phyloP scores from a whole-genome alignment of 2,329 filamentous ascomycete species.

The Colletotrichum gigasporum region DNA sequence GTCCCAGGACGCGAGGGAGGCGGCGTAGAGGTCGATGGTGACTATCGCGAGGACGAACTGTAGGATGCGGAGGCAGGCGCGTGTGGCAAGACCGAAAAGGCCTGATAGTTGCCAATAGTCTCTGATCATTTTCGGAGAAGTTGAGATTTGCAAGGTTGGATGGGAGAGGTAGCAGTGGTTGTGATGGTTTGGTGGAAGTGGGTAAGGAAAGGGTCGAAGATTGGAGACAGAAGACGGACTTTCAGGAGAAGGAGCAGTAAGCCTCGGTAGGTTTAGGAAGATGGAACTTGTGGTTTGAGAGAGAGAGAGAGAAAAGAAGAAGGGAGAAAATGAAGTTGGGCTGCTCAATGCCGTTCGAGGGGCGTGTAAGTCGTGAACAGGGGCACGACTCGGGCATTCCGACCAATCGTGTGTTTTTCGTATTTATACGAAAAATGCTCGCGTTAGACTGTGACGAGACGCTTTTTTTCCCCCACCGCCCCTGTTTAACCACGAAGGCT shows the following conservation, averaged over 20 bases:
- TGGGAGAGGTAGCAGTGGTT: neutral
- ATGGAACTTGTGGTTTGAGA: neutral
- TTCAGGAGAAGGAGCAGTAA: neutral
- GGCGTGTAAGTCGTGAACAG: constrained; percentile 19
- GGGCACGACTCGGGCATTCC: neutral
- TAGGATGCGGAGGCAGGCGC: constrained; percentile 17
- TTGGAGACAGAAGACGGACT: neutral
- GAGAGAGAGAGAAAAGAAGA: neutral
- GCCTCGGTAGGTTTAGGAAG: neutral
- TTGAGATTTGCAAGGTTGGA: neutral
- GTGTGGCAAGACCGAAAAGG: constrained; percentile 16
- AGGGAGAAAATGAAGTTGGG: neutral
- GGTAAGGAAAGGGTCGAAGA: neutral
- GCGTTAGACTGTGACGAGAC: neutral
- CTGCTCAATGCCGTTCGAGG: neutral
- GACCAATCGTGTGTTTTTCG: constrained; percentile 5
- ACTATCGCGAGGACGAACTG: constrained; percentile 27
- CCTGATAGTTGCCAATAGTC: constrained; percentile 27
- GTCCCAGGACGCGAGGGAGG: constrained; percentile 16
- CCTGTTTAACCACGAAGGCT: neutral
- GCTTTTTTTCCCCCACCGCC: neutral
- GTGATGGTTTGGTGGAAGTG: neutral
- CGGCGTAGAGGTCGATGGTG: constrained; percentile 19
- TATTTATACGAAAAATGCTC: constrained; percentile 10
- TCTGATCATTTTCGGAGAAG: neutral